These are phyloP conservation scores for Pseudogymnoascus sp. DNA, from an alignment of 2,329 filamentous ascomycete genomes.

Conservation along the genomic window DNA sequence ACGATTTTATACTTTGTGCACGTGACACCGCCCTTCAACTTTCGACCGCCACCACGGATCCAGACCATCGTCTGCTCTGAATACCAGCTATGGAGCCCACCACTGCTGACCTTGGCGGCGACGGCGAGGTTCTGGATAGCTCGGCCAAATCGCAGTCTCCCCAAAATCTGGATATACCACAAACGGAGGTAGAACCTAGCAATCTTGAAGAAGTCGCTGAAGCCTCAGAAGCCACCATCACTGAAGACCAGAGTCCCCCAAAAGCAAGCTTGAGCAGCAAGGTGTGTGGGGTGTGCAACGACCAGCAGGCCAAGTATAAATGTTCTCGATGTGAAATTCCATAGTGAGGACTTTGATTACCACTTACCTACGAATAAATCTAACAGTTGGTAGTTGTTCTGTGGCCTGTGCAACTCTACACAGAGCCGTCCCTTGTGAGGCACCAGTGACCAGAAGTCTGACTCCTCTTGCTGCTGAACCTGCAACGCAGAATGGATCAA, in stretches of 20 bases:
- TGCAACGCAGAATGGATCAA: background rate
- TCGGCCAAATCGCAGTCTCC: background rate
- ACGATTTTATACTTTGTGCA: background rate
- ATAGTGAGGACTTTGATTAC: conserved; percentile 39
- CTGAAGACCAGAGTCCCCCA: conserved; percentile 1
- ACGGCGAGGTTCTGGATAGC: background rate
- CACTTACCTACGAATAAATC: background rate
- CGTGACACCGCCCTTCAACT: background rate
- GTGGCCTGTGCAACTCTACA: conserved; percentile 47
- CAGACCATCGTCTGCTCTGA: background rate
- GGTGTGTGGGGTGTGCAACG: conserved; percentile 47
- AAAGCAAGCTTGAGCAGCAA: conserved; percentile 21
- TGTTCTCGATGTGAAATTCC: conserved; percentile 49
- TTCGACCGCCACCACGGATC: background rate
- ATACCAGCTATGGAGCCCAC: background rate
- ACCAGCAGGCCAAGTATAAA: conserved; percentile 49
- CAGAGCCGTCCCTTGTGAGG: conserved; percentile 27
- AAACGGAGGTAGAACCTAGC: background rate
- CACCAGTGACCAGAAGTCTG: conserved; percentile 15
- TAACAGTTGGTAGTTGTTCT: conserved; percentile 41
- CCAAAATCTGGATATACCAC: background rate
- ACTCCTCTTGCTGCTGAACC: background rate
- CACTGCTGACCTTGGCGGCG: background rate
- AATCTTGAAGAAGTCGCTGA: background rate
- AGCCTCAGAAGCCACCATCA: background rate